Percentiles rank a stretch among this genome's conserved stretches.
These are phyloP conservation scores for Eucalyptus paniculata DNA, from an alignment of 345 rosid genomes.

Conservation along the genomic window DNA sequence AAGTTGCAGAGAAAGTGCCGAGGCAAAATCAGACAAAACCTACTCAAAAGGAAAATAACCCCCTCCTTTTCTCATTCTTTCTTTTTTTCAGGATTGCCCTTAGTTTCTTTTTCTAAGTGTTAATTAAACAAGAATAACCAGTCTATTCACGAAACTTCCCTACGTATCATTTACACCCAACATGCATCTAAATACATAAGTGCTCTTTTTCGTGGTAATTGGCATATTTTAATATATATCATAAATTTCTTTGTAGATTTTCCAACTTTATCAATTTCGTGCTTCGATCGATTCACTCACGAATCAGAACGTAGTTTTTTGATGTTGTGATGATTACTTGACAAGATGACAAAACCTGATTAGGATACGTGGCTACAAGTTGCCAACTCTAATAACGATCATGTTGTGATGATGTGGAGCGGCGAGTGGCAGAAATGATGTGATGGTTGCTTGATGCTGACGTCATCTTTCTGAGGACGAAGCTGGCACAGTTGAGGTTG, in stretches of 20 bases:
- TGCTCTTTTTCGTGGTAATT: too few relatives aligned
- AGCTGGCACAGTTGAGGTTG: background rate
- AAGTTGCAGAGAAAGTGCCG: accelerated
- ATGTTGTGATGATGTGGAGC: background rate
- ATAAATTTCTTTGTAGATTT: too few relatives aligned
- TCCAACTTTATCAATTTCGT: background rate
- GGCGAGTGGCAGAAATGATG: background rate
- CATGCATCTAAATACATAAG: background rate
- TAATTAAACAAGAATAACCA: too few relatives aligned
- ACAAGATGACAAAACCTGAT: background rate
- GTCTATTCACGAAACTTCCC: background rate
- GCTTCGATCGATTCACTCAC: background rate
- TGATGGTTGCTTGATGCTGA: background rate
- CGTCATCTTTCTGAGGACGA: background rate
- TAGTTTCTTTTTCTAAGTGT: background rate
- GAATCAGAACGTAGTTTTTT: accelerated
- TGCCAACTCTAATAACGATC: background rate
- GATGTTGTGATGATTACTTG: background rate
- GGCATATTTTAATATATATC: background rate
- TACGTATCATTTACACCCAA: background rate
- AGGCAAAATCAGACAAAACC: too few relatives aligned
- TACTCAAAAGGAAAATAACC: background rate
- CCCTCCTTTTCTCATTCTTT: background rate
- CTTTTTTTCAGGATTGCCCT: background rate
- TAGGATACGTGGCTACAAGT: background rate